These are phyloP conservation scores for Bruguiera parviflora DNA, from an alignment of 345 rosid genomes.

Conservation along the genomic window DNA sequence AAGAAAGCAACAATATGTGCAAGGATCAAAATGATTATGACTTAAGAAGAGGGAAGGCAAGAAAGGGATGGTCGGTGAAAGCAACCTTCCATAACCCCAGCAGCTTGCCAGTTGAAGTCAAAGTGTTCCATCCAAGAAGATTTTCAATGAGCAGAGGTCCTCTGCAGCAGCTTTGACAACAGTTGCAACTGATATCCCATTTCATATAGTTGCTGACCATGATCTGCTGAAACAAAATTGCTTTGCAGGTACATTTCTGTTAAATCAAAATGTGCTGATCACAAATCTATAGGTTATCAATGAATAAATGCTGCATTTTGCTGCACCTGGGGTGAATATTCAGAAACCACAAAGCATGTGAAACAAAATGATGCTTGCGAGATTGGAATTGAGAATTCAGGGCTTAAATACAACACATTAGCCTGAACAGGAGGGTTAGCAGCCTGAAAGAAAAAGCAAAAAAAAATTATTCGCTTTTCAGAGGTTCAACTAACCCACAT, in stretches of 20 bases:
- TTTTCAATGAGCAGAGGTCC: conserved; percentile 60
- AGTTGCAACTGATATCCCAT: conserved; percentile 21
- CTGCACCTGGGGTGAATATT: background rate
- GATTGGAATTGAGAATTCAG: conserved; percentile 66
- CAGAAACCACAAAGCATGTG: background rate
- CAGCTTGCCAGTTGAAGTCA: conserved; percentile 94
- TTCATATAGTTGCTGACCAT: background rate
- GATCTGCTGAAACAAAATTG: background rate
- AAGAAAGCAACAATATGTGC: background rate
- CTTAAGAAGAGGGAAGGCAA: background rate
- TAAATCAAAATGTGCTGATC: conserved; percentile 5
- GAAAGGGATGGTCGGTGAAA: conserved; percentile 7
- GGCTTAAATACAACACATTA: conserved; percentile 62
- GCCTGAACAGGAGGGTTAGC: conserved; percentile 93
- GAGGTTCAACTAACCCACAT: conserved; percentile 1
- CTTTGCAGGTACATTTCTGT: background rate
- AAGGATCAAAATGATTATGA: background rate
- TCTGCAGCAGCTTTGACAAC: conserved; percentile 55
- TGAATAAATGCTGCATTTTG: background rate
- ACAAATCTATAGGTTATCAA: background rate
- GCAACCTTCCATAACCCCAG: conserved; percentile 97
- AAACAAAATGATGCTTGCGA: conserved; percentile 48
- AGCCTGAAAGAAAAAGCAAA: conserved; percentile 38
- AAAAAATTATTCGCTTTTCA: conserved; percentile 3
- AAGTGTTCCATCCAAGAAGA: conserved; percentile 74